These are phyloP conservation scores for Globisporangium perplexum DNA, from an alignment of 352 stramenopile species.

Conservation along the genomic window DNA sequence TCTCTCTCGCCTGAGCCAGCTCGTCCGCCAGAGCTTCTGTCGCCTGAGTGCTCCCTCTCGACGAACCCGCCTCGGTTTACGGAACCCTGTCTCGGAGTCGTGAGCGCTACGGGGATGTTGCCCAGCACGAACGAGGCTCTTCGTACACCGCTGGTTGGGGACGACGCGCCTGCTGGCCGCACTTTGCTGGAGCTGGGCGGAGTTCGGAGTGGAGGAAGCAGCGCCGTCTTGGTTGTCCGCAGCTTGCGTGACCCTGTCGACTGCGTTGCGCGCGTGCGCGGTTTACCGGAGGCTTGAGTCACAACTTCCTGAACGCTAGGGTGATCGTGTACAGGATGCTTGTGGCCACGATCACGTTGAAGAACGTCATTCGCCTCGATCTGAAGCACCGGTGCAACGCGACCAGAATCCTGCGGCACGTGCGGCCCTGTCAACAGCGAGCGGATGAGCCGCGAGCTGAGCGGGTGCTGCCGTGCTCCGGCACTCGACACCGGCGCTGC, in stretches of 20 bases:
- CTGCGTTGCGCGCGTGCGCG: too few species aligned
- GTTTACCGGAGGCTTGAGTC: too few species aligned
- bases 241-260: neutral
- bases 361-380: neutral
- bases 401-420: constrained; percentile 5
- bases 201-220: neutral
- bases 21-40: neutral
- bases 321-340: too few species aligned
- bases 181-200: neutral
- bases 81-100: neutral
- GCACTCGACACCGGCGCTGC: neutral
- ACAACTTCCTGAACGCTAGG: neutral
- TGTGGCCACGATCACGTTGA: too few species aligned
- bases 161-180: neutral
- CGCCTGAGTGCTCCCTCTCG: neutral
- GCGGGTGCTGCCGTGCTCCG: neutral
- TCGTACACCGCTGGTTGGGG: neutral
- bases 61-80: neutral
- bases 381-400: constrained; percentile 4
- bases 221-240: neutral
- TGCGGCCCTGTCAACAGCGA: constrained; percentile 2
- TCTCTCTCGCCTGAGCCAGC: neutral
- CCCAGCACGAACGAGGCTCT: neutral
- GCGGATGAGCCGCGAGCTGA: neutral
- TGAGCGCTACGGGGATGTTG: constrained; percentile 4